These are phyloP conservation scores for Fusarium liriodendri DNA, from an alignment of 2,329 filamentous ascomycete species.

Conservation along the genomic window DNA sequence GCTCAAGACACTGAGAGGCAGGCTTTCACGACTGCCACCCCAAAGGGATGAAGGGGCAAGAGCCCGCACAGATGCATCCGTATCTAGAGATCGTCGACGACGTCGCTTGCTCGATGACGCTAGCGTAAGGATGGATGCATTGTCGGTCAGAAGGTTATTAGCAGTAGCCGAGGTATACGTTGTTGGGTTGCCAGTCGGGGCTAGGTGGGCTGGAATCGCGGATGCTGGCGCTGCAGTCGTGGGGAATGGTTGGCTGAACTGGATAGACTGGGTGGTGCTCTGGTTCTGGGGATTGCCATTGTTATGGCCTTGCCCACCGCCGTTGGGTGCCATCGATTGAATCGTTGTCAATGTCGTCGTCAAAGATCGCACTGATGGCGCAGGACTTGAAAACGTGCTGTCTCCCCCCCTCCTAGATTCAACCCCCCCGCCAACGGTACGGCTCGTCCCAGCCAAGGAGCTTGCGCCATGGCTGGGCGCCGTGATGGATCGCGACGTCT, in stretches of 20 bases:
- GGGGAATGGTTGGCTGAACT: constrained; percentile 75
- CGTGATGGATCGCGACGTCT: constrained; percentile 78
- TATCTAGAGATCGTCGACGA: constrained; percentile 83
- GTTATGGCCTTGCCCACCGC: constrained; percentile 50
- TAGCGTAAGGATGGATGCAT: constrained; percentile 86
- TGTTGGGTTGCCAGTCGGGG: constrained; percentile 68
- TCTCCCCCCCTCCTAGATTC: constrained; percentile 77
- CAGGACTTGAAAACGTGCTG: constrained; percentile 85
- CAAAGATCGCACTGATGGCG: constrained; percentile 82
- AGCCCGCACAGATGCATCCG: constrained; percentile 85
- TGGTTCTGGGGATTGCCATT: constrained; percentile 47
- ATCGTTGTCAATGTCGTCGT: constrained; percentile 89
- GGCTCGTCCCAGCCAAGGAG: constrained; percentile 77
- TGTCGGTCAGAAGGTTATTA: constrained; percentile 84
- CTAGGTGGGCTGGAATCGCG: constrained; percentile 78
- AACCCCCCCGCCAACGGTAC: constrained; percentile 73
- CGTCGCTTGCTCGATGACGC: constrained; percentile 85
- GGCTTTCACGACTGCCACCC: constrained; percentile 82
- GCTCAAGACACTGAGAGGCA: constrained; percentile 82
- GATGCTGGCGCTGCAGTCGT: constrained; percentile 72
- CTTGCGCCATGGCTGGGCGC: constrained; percentile 79
- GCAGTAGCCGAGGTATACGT: constrained; percentile 84
- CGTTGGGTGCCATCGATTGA: constrained; percentile 76
- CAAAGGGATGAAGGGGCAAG: constrained; percentile 86
- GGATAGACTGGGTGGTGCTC: constrained; percentile 62